Percentiles rank a stretch among this genome's conserved stretches.
phyloP scores from a whole-genome alignment of 148 eudicot genomes.

The Cornus controversa region DNA sequence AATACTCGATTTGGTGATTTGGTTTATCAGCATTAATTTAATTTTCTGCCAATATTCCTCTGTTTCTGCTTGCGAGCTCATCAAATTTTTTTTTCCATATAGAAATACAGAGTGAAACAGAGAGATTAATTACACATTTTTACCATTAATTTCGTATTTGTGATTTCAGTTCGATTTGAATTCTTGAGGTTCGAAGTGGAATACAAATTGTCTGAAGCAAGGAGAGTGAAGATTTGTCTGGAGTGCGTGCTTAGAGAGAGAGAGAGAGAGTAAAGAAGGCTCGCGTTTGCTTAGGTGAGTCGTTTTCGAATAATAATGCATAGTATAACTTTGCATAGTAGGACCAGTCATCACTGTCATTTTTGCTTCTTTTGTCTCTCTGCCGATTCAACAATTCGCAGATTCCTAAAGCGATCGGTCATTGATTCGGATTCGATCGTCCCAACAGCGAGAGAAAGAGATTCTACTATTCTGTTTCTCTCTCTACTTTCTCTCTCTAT shows the following conservation, averaged over 20 bases:
- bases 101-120: neutral
- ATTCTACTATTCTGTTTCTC: constrained; percentile 3
- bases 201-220: neutral
- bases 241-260: neutral
- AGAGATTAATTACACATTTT: neutral
- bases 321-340: neutral
- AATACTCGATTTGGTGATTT: no score
- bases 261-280: neutral
- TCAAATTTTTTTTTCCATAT: no score
- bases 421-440: neutral
- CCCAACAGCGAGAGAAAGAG: constrained; percentile 3
- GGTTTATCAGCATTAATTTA: no score
- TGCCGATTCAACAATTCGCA: neutral
- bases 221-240: neutral
- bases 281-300: neutral
- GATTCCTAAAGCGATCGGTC: neutral
- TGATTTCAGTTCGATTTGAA: neutral
- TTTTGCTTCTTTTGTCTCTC: constrained; percentile 13
- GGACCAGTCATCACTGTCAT: constrained; percentile 1
- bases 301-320: neutral
- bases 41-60: no score
- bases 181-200: neutral
- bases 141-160: no score
- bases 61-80: no score
- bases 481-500: constrained; percentile 15